A percentile compares a stretch with the other conserved stretches of the same genome.
Conservation (phyloP, 2,329 filamentous ascomycete genomes). For the Neofusicoccum umdonicola region DNA sequence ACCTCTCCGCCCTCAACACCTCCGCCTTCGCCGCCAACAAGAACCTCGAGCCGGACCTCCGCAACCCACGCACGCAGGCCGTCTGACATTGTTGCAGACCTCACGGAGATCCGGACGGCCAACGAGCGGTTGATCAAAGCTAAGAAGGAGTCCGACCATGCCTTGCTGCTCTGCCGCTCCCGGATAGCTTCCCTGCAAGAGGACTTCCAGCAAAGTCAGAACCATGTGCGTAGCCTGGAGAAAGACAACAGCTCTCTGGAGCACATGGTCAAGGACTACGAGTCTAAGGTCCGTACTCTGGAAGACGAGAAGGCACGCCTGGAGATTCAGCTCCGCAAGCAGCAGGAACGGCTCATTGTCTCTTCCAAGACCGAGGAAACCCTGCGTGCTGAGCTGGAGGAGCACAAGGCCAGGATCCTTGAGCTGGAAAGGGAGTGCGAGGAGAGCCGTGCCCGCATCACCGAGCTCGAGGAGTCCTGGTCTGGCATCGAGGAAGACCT, state of each 20-base stretch:
- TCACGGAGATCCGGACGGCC: conserved; percentile 30
- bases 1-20: conserved; percentile 13
- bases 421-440: conserved; percentile 24
- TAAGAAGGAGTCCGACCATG: conserved; percentile 37
- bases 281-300: conserved; percentile 29
- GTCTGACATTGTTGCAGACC: conserved; percentile 13
- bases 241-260: conserved; percentile 27
- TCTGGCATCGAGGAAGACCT: conserved; percentile 27
- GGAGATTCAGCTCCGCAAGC: conserved; percentile 25
- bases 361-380: conserved; percentile 23
- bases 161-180: conserved; percentile 33
- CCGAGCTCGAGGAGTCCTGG: conserved; percentile 28
- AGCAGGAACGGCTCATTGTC: conserved; percentile 25
- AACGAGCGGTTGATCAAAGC: conserved; percentile 36
- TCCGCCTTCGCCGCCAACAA: conserved; percentile 18
- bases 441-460: conserved; percentile 24
- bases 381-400: conserved; percentile 22
- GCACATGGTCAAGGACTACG: conserved; percentile 27
- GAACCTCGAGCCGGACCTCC: conserved; percentile 8
- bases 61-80: neutral
- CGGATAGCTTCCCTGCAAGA: conserved; percentile 31
- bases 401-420: conserved; percentile 29
- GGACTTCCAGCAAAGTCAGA: conserved; percentile 20
- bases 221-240: conserved; percentile 25
- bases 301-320: conserved; percentile 28